phyloP scores from a whole-genome alignment of 306 rosid species.

The Malus domestica region ASM211411v1 NC_041803.1:16047001-16047500 shows the following conservation, averaged over 20 bases:
- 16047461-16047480: neutral
- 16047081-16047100: neutral
- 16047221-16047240: constrained; percentile 18
- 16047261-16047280: constrained; percentile 11
- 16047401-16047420: neutral
- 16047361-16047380: neutral
- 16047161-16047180: neutral
- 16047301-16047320: constrained; percentile 16
- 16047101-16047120: neutral
- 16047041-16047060: constrained; percentile 9
- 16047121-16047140: neutral
- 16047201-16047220: constrained; percentile 1
- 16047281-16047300: neutral
- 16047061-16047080: neutral
- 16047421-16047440: neutral
- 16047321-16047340: constrained; percentile 13
- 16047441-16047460: neutral
- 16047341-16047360: constrained; percentile 14
- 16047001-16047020: neutral
- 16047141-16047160: constrained; percentile 5
- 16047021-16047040: neutral
- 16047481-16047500: neutral
- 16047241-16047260: constrained; percentile 8
- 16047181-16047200: neutral
- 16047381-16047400: too few relatives aligned